phyloP scores from a whole-genome alignment of 2,329 filamentous ascomycete genomes.

The Xylaria sp. region DNA sequence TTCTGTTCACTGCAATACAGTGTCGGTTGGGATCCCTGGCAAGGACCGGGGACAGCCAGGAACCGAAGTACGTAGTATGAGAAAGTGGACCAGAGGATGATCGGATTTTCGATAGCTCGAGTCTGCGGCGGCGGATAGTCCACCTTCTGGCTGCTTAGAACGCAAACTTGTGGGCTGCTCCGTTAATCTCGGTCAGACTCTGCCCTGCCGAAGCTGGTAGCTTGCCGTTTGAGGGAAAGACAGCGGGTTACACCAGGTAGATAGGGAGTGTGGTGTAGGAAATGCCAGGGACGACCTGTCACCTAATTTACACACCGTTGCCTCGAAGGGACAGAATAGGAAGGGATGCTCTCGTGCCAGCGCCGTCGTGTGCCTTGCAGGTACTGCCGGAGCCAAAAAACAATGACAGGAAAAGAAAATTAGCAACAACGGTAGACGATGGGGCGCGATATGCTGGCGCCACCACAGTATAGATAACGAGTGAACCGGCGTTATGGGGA shows the following conservation, averaged over 20 bases:
- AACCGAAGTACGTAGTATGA: slow-evolving; percentile 37
- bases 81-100: slow-evolving; percentile 43
- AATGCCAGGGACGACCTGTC: slow-evolving; percentile 27
- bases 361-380: too few species aligned
- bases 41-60: slow-evolving; percentile 41
- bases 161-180: slow-evolving; percentile 25
- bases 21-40: slow-evolving; percentile 38
- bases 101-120: slow-evolving; percentile 38
- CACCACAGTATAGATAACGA: slow-evolving; percentile 19
- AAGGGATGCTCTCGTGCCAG: slow-evolving; percentile 30
- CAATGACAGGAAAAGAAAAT: slow-evolving; percentile 9
- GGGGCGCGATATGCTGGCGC: slow-evolving; percentile 14
- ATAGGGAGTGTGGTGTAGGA: not conserved
- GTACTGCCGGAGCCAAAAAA: slow-evolving; percentile 8
- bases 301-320: slow-evolving; percentile 22
- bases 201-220: slow-evolving; percentile 17
- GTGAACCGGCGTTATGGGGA: slow-evolving; percentile 7
- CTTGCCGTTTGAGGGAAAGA: slow-evolving; percentile 31
- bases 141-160: slow-evolving; percentile 26
- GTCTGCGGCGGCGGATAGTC: slow-evolving; percentile 35
- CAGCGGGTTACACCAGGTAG: slow-evolving; percentile 26
- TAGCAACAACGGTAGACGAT: not conserved
- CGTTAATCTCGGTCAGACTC: slow-evolving; percentile 31
- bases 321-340: slow-evolving; percentile 21
- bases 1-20: too few species aligned